Base-by-base conservation (phyloP, 148 eudicot species). In the Amaranthus palmeri region DNA sequence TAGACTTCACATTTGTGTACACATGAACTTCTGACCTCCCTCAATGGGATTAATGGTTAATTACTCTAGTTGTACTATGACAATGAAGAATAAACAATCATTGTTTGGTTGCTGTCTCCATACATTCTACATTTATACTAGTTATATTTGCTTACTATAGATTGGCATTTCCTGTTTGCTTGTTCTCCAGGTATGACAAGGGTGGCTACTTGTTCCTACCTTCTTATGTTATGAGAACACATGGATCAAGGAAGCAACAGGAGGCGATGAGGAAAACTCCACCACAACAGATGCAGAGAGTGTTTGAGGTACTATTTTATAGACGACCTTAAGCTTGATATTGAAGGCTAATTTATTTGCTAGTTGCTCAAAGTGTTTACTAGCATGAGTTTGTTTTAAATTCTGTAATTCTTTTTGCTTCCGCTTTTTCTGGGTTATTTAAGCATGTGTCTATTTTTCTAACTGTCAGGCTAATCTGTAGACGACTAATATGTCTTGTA, bases 141-240 rank as follows among this genome's bases (percentile, higher is more conserved):
- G 15, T 49, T 11, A 67, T 11, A 60, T 56, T 54, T 63, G 18
- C 57, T 9, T 45, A 42, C 50, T 40, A 36, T 55, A n/a, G 14
- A 73, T 25, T 68, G 44, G 50, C 68, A 63, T 55, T 67, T 69
- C 60, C 44, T 56, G 36, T 79, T n/a, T 69, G 68, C 54, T 61
- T 69, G 42, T 14, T 51, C 77, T 73, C 56, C 80, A 92, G 97
- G 87, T 88, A 88, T 80, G 87, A 92, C 85, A 86, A 83, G 76
- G 97, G 97, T 40, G 97, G 90, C 10, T 85, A 92, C 84, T 62
- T 90, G 54, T 86, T 90, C 78, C 83, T 92, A 76, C 97, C 96
- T 69, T 92, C 96, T 60, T 85, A 88, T 82, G 80, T 92, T 71
- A 92, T 92, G 91, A 87, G 96, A 72, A 92, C 93, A 61, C 97